A percentile compares a stretch with the other conserved stretches of the same genome.
These are phyloP conservation scores for Aureobasidium sp. DNA, from an alignment of 2,329 filamentous ascomycete genomes.

Conservation along the genomic window DNA sequence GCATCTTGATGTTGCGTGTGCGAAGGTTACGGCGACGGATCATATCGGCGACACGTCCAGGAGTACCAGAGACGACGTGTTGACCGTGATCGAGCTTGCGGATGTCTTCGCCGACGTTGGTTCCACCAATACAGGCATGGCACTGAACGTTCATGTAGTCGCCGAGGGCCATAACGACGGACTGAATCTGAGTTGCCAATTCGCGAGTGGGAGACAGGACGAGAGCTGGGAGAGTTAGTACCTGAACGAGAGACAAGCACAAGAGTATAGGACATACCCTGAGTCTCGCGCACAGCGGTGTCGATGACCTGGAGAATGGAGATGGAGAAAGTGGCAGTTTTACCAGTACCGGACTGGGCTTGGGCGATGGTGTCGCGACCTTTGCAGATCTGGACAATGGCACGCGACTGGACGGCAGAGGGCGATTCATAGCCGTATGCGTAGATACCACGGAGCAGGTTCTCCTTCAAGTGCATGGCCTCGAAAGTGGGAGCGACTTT, in stretches of 20 bases:
- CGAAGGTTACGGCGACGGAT: constrained; percentile 78
- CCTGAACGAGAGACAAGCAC: no score
- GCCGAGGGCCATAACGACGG: constrained; percentile 98
- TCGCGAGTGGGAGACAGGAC: constrained; percentile 97
- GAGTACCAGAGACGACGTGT: constrained; percentile 97
- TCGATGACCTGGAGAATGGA: constrained; percentile 97
- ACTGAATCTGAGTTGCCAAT: constrained; percentile 98
- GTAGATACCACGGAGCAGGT: constrained; percentile 96
- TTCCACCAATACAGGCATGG: constrained; percentile 98
- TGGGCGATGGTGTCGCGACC: constrained; percentile 99
- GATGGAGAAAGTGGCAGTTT: constrained; percentile 97
- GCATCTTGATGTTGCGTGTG: constrained; percentile 81
- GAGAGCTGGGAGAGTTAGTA: constrained; percentile 62
- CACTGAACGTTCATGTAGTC: constrained; percentile 99
- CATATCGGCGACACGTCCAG: constrained; percentile 94
- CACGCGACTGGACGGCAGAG: constrained; percentile 96
- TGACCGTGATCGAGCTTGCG: constrained; percentile 97
- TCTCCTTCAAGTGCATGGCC: constrained; percentile 98
- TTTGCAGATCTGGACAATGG: constrained; percentile 99
- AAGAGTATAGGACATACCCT: constrained; percentile 51
- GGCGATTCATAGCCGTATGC: constrained; percentile 99
- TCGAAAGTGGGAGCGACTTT: constrained; percentile 95
- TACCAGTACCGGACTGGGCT: constrained; percentile 96
- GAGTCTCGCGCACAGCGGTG: constrained; percentile 90
- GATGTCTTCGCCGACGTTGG: constrained; percentile 98